Evolutionary conservation across 345 rosid species (phyloP), one percentile per base, ranked within the genome.

Genomic region (Raphanus sativus): DNA sequence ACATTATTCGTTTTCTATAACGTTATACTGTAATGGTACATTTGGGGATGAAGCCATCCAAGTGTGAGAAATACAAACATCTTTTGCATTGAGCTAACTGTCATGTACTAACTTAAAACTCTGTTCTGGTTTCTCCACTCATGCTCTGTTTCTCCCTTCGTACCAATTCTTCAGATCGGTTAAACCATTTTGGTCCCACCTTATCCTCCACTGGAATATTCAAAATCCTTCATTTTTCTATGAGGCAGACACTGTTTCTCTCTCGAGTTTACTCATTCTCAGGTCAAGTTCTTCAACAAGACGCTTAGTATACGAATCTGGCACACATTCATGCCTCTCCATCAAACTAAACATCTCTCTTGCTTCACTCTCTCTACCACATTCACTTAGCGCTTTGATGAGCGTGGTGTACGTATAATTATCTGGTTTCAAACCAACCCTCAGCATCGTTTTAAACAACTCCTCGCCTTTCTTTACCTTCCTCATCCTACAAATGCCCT

Each of bases 351-450:
- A 81, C 77, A 87, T 77, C 81, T 87, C 73, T 83, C 85, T 85
- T 17, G 90, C 97, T 84, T 87, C 94, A 73, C 65, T 81, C 62
- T 64, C 79, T 80, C 84, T 84, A 60, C 87, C 90, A 68, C 83
- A 83, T 71, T 86, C 86, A 71, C 81, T 77, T 33, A 90, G 67
- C 29, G 89, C 85, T 82, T 80, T 87, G 29, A 91, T 84, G 62
- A 93, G 75, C 63, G 79, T 81, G 68, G 77, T 58, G 65, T 85
- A 93, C 16, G 98, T 86, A 81, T 77, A 81, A 72, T 60, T 85
- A 81, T 91, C 94, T 48, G 96, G 94, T 81, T 71, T 78, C 86
- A 90, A 81, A 67, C 90, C 92, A 75, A 75, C 55, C 28, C 69
- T 77, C 78, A 74, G 34, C 91, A 88, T 85, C 65, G 87, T 82